Percentiles rank a stretch among this genome's conserved stretches.
These are phyloP conservation scores for Cenococcum geophilum DNA, from an alignment of 495 filamentous ascomycete genomes.

Conservation along the genomic window DNA sequence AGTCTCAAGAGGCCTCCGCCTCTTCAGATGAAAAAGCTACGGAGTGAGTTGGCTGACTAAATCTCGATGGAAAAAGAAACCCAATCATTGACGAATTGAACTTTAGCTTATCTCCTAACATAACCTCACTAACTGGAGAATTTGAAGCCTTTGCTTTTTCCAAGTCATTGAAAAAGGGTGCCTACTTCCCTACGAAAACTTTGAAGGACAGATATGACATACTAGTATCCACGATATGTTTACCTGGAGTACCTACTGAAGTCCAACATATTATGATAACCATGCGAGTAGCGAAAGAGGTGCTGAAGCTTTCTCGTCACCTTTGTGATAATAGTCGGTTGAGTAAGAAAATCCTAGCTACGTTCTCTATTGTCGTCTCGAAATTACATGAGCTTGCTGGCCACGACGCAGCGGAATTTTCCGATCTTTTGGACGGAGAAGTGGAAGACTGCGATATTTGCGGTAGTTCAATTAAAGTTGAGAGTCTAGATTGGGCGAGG, in stretches of 20 bases:
- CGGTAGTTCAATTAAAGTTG: slow-evolving; percentile 40
- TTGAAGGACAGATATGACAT: slow-evolving; percentile 24
- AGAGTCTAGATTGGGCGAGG: slow-evolving; percentile 33
- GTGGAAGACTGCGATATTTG: slow-evolving; percentile 48
- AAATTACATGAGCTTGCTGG: slow-evolving; percentile 12
- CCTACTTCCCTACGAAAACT: slow-evolving; percentile 14
- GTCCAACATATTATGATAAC: slow-evolving; percentile 20
- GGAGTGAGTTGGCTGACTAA: background rate
- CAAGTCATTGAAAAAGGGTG: slow-evolving; percentile 3
- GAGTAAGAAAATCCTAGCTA: slow-evolving; percentile 30
- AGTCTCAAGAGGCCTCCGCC: background rate
- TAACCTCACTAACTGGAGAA: background rate
- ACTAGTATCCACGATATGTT: slow-evolving; percentile 13
- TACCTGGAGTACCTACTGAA: slow-evolving; percentile 5
- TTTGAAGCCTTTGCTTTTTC: background rate
- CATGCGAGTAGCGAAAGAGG: slow-evolving; percentile 8
- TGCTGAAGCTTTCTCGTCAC: slow-evolving; percentile 6
- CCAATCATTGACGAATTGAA: background rate
- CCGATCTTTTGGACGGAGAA: slow-evolving; percentile 37
- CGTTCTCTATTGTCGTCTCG: slow-evolving; percentile 19
- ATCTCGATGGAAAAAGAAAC: background rate
- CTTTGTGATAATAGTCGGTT: slow-evolving; percentile 15
- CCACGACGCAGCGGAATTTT: background rate
- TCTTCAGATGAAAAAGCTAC: background rate
- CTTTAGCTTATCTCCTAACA: background rate